Evolutionary conservation across 345 rosid genomes (phyloP).

Genomic region (Sapria himalayana): DNA sequence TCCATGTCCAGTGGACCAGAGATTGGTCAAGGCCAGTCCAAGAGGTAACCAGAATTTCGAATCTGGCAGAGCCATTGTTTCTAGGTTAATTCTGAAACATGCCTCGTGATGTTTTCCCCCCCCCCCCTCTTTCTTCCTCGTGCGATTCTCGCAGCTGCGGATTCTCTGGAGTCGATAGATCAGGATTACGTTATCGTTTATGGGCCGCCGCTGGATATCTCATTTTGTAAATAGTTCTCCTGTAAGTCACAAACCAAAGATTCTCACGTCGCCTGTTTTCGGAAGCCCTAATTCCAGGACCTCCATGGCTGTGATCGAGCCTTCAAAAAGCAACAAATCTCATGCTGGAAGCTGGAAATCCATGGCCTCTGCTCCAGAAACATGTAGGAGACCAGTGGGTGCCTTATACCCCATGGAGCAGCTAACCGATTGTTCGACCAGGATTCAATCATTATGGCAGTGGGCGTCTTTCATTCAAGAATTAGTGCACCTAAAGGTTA

Average conservation of each 20-base stretch:
- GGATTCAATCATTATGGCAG: constrained; percentile 60
- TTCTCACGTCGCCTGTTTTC: constrained; percentile 24
- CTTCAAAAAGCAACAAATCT: constrained; percentile 15
- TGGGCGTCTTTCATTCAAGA: constrained; percentile 54
- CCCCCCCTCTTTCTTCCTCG: too few species aligned
- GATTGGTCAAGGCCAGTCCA: constrained; percentile 13
- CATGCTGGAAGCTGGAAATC: constrained; percentile 40
- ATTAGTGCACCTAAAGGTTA: constrained; percentile 49
- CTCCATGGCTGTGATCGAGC: constrained; percentile 44
- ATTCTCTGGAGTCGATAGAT: constrained; percentile 64
- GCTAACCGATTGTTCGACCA: constrained; percentile 49
- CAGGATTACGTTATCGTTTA: constrained; percentile 80
- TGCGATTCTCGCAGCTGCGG: constrained; percentile 23
- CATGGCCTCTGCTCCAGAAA: constrained; percentile 46
- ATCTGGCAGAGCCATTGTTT: too few species aligned
- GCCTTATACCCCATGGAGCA: constrained; percentile 47
- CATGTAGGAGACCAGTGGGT: constrained; percentile 68
- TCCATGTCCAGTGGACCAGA: constrained; percentile 23
- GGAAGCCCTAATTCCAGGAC: constrained; percentile 24
- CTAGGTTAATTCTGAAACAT: too few species aligned
- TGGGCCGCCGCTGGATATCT: constrained; percentile 55
- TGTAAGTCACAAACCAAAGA: constrained; percentile 34
- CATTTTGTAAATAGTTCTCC: constrained; percentile 29
- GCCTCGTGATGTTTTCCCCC: too few species aligned
- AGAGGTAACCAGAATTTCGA: constrained; percentile 36